Evolutionary conservation across 2,329 filamentous ascomycete species (phyloP).

Genomic region (Westerdykella ornata): DNA sequence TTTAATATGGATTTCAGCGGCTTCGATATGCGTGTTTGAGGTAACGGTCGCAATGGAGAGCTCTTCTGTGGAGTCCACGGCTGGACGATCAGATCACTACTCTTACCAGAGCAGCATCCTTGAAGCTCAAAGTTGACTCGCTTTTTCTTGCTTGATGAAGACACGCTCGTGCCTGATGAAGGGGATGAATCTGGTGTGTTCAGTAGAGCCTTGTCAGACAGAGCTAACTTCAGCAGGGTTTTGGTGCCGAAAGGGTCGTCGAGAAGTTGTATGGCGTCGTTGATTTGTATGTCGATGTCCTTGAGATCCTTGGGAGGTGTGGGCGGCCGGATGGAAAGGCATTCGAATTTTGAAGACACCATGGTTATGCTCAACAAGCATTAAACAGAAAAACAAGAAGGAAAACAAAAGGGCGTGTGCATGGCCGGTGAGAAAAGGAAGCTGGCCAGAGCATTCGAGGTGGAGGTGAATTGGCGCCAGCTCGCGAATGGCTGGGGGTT

Average conservation of each 20-base stretch:
- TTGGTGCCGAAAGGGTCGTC: conserved; percentile 38
- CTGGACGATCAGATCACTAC: conserved; percentile 34
- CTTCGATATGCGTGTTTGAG: conserved; percentile 47
- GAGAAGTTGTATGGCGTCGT: conserved; percentile 41
- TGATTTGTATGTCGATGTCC: conserved; percentile 27
- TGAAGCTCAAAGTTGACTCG: conserved; percentile 59
- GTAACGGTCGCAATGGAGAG: conserved; percentile 43
- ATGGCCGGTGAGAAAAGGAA: conserved; percentile 15
- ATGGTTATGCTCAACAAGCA: conserved; percentile 35
- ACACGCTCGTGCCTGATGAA: conserved; percentile 36
- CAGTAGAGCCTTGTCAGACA: conserved; percentile 14
- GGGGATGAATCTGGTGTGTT: conserved; percentile 41
- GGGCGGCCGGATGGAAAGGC: conserved; percentile 48
- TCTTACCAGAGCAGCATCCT: conserved; percentile 36
- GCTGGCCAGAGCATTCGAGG: not conserved
- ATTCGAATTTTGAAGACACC: conserved; percentile 39
- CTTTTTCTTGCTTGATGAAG: conserved; percentile 30
- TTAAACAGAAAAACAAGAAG: conserved; percentile 15
- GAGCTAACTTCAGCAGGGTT: conserved; percentile 1
- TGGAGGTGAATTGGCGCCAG: not conserved
- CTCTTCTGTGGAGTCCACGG: conserved; percentile 33
- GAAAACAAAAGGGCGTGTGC: conserved; percentile 13
- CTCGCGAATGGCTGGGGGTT: too few species aligned
- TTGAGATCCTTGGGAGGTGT: conserved; percentile 49
- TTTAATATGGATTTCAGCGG: conserved; percentile 78